A percentile compares a stretch with the other conserved stretches of the same genome.
These are phyloP conservation scores for Micractinium conductrix DNA, from an alignment of 139 green algal species.

Conservation along the genomic window DNA sequence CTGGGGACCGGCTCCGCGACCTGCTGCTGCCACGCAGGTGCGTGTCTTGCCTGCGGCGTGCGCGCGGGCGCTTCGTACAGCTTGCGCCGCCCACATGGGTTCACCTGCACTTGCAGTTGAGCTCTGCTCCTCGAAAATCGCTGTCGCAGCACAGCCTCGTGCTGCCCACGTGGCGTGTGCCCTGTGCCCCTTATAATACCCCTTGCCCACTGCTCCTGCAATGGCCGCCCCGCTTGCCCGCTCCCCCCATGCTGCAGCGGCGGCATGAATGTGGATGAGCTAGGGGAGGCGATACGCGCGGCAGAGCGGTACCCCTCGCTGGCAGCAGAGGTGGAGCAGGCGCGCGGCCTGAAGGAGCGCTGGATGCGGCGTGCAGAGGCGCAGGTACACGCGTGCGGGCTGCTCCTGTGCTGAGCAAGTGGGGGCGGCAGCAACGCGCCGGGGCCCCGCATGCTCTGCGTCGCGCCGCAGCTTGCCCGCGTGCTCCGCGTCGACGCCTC, in stretches of 20 bases:
- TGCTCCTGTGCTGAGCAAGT: not conserved
- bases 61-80: not conserved
- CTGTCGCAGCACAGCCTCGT: too few relatives aligned
- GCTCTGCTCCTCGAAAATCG: too few relatives aligned
- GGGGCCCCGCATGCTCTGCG: too few relatives aligned
- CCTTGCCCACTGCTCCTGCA: too few relatives aligned
- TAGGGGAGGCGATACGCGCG: slow-evolving; percentile 55
- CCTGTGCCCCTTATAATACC: too few relatives aligned
- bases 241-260: too few relatives aligned
- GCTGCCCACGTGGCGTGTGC: too few relatives aligned
- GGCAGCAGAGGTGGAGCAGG: slow-evolving; percentile 54
- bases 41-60: not conserved
- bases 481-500: too few relatives aligned
- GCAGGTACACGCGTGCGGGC: slow-evolving; percentile 38
- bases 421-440: too few relatives aligned
- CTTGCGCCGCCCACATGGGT: not conserved
- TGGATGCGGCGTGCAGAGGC: slow-evolving; percentile 59
- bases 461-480: too few relatives aligned
- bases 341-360: slow-evolving; percentile 52
- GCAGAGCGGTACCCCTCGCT: slow-evolving; percentile 64
- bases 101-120: not conserved
- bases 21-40: slow-evolving; percentile 43
- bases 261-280: slow-evolving; percentile 44
- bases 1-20: slow-evolving; percentile 59
- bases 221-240: too few relatives aligned